phyloP scores from a whole-genome alignment of 2,329 filamentous ascomycete species.

The Parafenestella ontariensis region DNA sequence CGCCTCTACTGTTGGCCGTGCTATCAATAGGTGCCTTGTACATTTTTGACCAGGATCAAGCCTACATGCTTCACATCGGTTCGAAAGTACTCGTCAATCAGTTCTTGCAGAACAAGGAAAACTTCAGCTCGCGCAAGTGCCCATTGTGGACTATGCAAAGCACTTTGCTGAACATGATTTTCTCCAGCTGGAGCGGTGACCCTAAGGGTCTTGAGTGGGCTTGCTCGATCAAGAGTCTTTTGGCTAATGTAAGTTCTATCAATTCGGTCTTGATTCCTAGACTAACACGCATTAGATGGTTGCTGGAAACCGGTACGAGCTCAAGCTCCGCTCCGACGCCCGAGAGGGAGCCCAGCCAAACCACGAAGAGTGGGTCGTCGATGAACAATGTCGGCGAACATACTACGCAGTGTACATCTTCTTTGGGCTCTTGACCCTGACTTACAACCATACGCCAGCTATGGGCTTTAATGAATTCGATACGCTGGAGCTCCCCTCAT shows the following conservation, averaged over 20 bases:
- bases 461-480: constrained; percentile 99
- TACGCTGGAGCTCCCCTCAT: constrained; percentile 87
- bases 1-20: constrained; percentile 84
- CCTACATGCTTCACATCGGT: constrained; percentile 95
- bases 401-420: constrained; percentile 99
- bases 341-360: constrained; percentile 78
- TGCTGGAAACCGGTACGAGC: constrained; percentile 92
- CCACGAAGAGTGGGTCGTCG: constrained; percentile 92
- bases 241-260: constrained; percentile 69
- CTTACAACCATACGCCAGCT: constrained; percentile 96
- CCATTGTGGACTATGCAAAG: constrained; percentile 98
- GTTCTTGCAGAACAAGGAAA: constrained; percentile 97
- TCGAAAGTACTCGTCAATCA: constrained; percentile 97
- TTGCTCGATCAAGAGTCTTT: constrained; percentile 96
- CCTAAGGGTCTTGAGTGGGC: constrained; percentile 98
- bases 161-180: constrained; percentile 96
- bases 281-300: constrained; percentile 69
- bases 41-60: constrained; percentile 95
- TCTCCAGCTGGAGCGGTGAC: constrained; percentile 98
- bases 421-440: constrained; percentile 92
- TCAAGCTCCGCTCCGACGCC: constrained; percentile 90
- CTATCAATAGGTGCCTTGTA: constrained; percentile 95
- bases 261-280: neutral
- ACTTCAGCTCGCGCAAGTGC: constrained; percentile 97
- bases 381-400: constrained; percentile 93